Conservation (phyloP, 2,329 filamentous ascomycete genomes). For the Metarhizium rileyi region DNA sequence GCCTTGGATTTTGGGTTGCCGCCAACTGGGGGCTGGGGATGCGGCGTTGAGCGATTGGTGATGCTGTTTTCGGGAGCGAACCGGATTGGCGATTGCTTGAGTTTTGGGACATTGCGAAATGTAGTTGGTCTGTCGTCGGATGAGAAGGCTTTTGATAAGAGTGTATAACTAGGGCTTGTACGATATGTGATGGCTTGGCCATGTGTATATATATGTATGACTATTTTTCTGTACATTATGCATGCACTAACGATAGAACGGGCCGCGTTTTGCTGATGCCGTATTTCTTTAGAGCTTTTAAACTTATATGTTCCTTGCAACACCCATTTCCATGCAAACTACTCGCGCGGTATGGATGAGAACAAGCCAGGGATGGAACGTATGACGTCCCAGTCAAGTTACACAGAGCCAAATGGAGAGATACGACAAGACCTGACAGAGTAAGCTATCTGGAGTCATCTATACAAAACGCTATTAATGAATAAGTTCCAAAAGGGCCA, state of each 20-base stretch:
- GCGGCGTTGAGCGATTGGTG: conserved; percentile 78
- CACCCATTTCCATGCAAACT: too few species aligned
- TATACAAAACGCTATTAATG: background rate
- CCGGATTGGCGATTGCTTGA: conserved; percentile 76
- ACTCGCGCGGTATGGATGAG: too few species aligned
- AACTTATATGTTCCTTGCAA: background rate
- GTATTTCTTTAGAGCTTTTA: background rate
- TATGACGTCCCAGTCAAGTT: too few species aligned
- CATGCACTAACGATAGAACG: background rate
- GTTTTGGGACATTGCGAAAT: conserved; percentile 76
- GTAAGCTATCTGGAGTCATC: background rate
- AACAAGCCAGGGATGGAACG: too few species aligned
- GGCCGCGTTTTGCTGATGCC: background rate
- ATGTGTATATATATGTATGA: background rate
- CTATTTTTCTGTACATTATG: background rate
- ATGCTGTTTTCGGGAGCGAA: conserved; percentile 79
- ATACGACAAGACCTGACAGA: background rate
- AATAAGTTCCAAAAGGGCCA: background rate
- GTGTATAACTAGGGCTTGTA: background rate
- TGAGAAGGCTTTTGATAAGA: conserved; percentile 14
- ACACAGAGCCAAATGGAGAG: background rate
- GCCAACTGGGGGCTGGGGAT: conserved; percentile 96
- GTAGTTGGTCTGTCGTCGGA: conserved; percentile 43
- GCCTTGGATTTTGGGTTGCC: conserved; percentile 83
- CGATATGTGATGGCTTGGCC: too few species aligned